Base-by-base conservation (phyloP, 176 grass and related monocot genomes). In the Chloris gayana region DNA sequence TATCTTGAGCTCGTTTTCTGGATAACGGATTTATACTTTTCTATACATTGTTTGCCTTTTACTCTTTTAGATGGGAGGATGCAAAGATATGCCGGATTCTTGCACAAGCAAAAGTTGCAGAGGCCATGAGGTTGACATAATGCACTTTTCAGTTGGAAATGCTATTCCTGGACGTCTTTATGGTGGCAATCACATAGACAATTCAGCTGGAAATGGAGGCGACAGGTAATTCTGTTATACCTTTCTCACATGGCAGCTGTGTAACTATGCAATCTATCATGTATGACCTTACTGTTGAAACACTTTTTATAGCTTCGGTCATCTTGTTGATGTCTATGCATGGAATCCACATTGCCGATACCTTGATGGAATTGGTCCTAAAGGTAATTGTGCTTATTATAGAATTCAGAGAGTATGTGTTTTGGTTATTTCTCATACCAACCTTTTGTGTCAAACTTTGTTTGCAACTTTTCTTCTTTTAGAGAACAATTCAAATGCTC, bases 101-200 rank as follows among this genome's bases (percentile, higher is more conserved):
- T 98, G 96, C 82, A 91, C 92, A 30, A 91, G 84, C 42, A 92
- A 91, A 93, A 93, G 83, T 56, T 98, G 96, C 80, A 87, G 83
- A 68, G 92, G 88, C 38, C 72, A 98, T 67, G 96, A 95, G 81
- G 96, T 98, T 31, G 96, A 98, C 78, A 98, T 98, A 82, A 88
- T 99, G 92, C 92, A 95, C 81, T 99, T 99, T 74, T 93, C 88
- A 45, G 74, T 99, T 80, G 96, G 92, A 84, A 91, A 82, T 95
- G 92, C 96, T 87, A 93, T 99, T 91, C 96, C 96, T 65, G 96
- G 96, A 67, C 92, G 96, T 77, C 71, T 99, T 67, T 99, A 99
- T 68, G 96, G 96, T 79, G 90, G 92, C 32, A 99, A 99, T 88
- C 73, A 91, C 80, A 84, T 93, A 44, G 96, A 98, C 66, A 95